These are phyloP conservation scores for Dioszegia crocea DNA, from an alignment of 768 basidiomycete species.

Conservation along the genomic window DNA sequence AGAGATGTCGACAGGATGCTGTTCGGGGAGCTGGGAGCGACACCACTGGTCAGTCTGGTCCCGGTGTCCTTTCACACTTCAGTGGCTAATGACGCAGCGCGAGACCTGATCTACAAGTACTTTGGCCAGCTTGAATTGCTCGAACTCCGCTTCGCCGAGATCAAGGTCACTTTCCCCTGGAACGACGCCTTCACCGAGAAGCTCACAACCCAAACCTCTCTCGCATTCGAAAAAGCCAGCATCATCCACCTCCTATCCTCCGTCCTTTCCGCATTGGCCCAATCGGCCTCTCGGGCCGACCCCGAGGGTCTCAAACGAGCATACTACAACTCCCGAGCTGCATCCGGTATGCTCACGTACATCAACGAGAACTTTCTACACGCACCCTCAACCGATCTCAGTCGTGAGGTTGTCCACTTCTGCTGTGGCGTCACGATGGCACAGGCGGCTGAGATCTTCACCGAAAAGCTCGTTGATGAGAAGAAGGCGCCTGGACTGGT, in stretches of 20 bases:
- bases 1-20: conserved; percentile 91
- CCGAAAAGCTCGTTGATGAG: conserved; percentile 89
- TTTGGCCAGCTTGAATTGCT: conserved; percentile 97
- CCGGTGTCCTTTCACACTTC: not conserved
- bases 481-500: conserved; percentile 72
- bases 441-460: conserved; percentile 93
- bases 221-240: conserved; percentile 97
- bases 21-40: conserved; percentile 95
- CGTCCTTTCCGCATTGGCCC: conserved; percentile 85
- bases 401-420: conserved; percentile 89
- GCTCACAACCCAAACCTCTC: conserved; percentile 86
- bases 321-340: conserved; percentile 82
- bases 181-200: conserved; percentile 94
- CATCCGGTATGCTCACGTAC: conserved; percentile 95
- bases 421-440: conserved; percentile 80
- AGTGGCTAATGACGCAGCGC: conserved; percentile 52
- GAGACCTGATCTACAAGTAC: conserved; percentile 96
- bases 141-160: conserved; percentile 93
- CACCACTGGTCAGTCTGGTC: conserved; percentile 64
- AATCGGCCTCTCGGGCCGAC: conserved; percentile 62
- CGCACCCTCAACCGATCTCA: conserved; percentile 90
- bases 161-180: conserved; percentile 92
- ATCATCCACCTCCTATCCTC: conserved; percentile 93
- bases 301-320: conserved; percentile 89
- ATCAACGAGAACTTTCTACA: conserved; percentile 99